Evolutionary conservation across 1,139 yeast genomes (phyloP), one percentile per base, ranked within the genome.

Genomic region (Pichia sp.): DNA sequence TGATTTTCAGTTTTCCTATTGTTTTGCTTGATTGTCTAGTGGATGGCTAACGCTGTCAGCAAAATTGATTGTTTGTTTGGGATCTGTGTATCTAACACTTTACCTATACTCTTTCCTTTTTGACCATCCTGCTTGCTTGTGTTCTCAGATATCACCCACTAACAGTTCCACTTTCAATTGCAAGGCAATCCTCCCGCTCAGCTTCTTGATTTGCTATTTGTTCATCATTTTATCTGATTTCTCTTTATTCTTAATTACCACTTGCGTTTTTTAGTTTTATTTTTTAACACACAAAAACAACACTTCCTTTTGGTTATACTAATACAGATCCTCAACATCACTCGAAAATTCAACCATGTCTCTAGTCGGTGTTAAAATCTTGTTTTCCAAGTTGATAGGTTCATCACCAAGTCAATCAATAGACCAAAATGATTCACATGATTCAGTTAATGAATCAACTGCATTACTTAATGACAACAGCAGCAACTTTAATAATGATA

Each of bases 341-440:
- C 5, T 14, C n/a, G 2, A 6, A 14, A 31, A 14, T 25, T 16
- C 28, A 6, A n/a, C 18, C 27, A 49, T 49, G 52, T 49, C 52
- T 19, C 18, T 49, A 22, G 52, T 49, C 6, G 52, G 52, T 28
- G 49, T 49, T n/a, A 49, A 49, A 42, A 43, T 31, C 19, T 16
- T 47, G n/a, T 14, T 47, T 9, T 41, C 50, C 8, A 47, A 47
- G 18, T n/a, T 34, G n/a, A 34, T 34, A 34, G 13, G 22, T 4
- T n/a, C 38, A 9, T 34, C 38, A 7, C 22, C 18, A 34, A 18
- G n/a, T n/a, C 38, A n/a, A n/a, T 34, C 4, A 28, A 25, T 16
- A n/a, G 6, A 7, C 18, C 42, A 27, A 49, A 30, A 36, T 33
- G 33, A 25, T 41, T 33, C 49, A 28, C 27, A 34, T 38, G n/a